Evolutionary conservation across 2,329 filamentous ascomycete species (phyloP).

Genomic region (Aspergillus bombycis): DNA sequence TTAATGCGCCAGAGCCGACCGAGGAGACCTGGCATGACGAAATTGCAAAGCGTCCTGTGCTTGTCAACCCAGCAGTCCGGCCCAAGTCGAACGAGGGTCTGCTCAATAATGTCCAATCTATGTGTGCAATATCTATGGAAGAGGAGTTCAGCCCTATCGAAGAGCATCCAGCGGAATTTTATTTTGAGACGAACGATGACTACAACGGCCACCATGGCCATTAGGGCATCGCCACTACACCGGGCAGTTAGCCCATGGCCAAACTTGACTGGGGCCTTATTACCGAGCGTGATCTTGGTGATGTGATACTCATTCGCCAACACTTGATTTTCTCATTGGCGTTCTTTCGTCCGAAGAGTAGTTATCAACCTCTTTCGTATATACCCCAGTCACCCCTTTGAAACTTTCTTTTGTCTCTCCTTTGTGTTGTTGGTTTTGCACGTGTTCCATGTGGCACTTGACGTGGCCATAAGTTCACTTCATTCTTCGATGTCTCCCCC

Average conservation of each 20-base stretch:
- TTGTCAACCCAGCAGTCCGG: constrained; percentile 63
- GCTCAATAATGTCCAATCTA: constrained; percentile 53
- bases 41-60: constrained; percentile 61
- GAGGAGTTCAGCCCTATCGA: constrained; percentile 39
- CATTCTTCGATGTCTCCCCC: constrained; percentile 6
- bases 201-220: constrained; percentile 22
- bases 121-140: constrained; percentile 37
- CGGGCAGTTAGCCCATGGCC: not conserved
- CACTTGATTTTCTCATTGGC: constrained; percentile 5
- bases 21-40: constrained; percentile 55
- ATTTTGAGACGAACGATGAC: constrained; percentile 57
- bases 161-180: constrained; percentile 44
- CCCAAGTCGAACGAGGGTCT: constrained; percentile 66
- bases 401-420: constrained; percentile 12
- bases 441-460: constrained; percentile 12
- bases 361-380: constrained; percentile 14
- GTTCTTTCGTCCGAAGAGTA: constrained; percentile 4
- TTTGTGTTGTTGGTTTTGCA: constrained; percentile 9
- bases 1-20: constrained; percentile 22
- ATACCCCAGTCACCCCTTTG: constrained; percentile 21
- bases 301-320: constrained; percentile 3
- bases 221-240: not conserved
- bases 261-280: not conserved
- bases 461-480: constrained; percentile 15
- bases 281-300: constrained; percentile 4